Evolutionary conservation across 352 stramenopile genomes (phyloP).

Genomic region (Phytophthora rubi): DNA sequence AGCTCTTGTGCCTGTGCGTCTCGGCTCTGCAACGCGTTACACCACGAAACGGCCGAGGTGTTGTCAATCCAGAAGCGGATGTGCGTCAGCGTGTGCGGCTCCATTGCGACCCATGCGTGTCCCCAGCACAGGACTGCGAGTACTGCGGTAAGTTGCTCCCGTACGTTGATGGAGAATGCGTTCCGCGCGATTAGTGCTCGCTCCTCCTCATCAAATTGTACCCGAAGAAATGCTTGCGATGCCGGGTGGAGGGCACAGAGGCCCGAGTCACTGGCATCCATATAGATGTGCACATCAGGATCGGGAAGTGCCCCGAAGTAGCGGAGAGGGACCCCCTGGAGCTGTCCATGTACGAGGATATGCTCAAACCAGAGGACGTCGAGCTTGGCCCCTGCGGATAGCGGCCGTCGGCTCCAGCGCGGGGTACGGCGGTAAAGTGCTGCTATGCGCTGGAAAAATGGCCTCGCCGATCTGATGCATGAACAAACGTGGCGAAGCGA

Average conservation of each 20-base stretch:
- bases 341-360: too few species aligned
- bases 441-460: too few species aligned
- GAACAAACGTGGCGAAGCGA: not conserved
- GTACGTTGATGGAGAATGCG: not conserved
- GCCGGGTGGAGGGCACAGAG: not conserved
- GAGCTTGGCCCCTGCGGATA: too few species aligned
- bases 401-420: too few species aligned
- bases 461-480: too few species aligned
- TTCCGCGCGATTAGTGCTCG: not conserved
- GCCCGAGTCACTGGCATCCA: too few species aligned
- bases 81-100: not conserved
- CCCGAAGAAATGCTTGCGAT: not conserved
- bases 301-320: too few species aligned
- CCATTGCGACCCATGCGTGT: not conserved
- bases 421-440: too few species aligned
- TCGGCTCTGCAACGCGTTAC: slow-evolving; percentile 5
- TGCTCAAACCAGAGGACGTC: too few species aligned
- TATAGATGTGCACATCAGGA: too few species aligned
- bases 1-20: slow-evolving; percentile 4
- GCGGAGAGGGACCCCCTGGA: too few species aligned
- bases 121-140: slow-evolving; percentile 6
- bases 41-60: slow-evolving; percentile 7
- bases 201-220: not conserved
- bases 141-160: not conserved
- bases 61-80: slow-evolving; percentile 14